These are phyloP conservation scores for Infundibulicybe gibba DNA, from an alignment of 768 basidiomycete genomes.

Conservation along the genomic window DNA sequence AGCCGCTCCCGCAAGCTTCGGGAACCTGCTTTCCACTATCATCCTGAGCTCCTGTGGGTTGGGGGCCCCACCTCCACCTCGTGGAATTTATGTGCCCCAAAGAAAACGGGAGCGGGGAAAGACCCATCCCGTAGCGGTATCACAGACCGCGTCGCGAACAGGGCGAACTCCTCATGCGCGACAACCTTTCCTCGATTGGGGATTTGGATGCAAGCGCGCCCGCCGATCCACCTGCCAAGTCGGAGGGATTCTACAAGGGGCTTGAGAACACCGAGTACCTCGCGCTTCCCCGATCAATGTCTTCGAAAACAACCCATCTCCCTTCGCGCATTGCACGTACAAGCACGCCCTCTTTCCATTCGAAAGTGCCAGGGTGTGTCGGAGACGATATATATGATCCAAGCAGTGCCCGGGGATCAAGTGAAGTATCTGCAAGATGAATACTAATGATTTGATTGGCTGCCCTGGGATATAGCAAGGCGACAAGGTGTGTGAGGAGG, in stretches of 20 bases:
- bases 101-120: slow-evolving; percentile 66
- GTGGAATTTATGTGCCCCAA: slow-evolving; percentile 80
- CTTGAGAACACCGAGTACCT: slow-evolving; percentile 85
- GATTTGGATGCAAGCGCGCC: slow-evolving; percentile 61
- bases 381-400: slow-evolving; percentile 92
- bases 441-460: slow-evolving; percentile 77
- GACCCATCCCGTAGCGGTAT: slow-evolving; percentile 39
- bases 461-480: slow-evolving; percentile 52
- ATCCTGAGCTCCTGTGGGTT: slow-evolving; percentile 59
- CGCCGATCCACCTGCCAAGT: slow-evolving; percentile 73
- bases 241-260: slow-evolving; percentile 76
- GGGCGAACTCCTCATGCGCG: slow-evolving; percentile 75
- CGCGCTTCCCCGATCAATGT: slow-evolving; percentile 87
- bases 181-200: slow-evolving; percentile 72
- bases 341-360: slow-evolving; percentile 94
- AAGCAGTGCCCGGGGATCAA: slow-evolving; percentile 89
- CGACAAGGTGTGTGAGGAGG: slow-evolving; percentile 73
- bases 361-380: slow-evolving; percentile 80
- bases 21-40: slow-evolving; percentile 70
- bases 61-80: slow-evolving; percentile 66
- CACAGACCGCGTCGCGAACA: slow-evolving; percentile 87
- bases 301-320: slow-evolving; percentile 89
- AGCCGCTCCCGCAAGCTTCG: slow-evolving; percentile 47
- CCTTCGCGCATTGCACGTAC: slow-evolving; percentile 88
- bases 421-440: slow-evolving; percentile 91